Percentiles rank a stretch among this genome's conserved stretches.
Evolutionary conservation across 2,329 filamentous ascomycete genomes (phyloP).

Genomic region (Bipolaris zeicola): DNA sequence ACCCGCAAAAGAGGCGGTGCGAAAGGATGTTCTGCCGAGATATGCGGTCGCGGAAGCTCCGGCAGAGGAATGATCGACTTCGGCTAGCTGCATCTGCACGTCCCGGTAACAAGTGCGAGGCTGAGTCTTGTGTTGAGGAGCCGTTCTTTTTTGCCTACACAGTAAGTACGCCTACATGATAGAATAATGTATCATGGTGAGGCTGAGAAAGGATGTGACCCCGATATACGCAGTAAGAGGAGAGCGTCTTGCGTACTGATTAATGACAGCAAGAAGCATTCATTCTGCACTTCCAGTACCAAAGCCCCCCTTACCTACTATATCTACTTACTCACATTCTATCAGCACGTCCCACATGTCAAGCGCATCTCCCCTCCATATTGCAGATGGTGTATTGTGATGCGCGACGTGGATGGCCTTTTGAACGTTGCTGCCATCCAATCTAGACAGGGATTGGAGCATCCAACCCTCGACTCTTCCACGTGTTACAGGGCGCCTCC

Average conservation of each 20-base stretch:
- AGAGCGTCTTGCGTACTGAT: no score
- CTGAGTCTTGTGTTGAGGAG: no score
- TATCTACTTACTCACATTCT: no score
- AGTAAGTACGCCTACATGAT: no score
- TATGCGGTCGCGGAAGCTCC: conserved; percentile 24
- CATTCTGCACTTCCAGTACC: no score
- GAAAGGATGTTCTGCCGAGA: conserved; percentile 22
- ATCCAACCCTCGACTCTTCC: not conserved
- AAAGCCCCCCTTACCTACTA: no score
- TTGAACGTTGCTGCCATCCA: not conserved
- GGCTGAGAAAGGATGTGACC: not conserved
- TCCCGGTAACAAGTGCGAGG: conserved; percentile 26
- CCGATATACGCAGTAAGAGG: no score
- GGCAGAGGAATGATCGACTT: conserved; percentile 38
- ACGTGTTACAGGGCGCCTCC: conserved; percentile 3
- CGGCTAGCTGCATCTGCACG: conserved; percentile 40
- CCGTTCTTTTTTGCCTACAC: no score
- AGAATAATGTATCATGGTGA: not conserved
- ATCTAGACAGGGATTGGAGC: not conserved
- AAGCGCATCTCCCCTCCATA: not conserved
- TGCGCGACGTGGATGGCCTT: not conserved
- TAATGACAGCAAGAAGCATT: no score
- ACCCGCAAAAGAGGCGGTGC: conserved; percentile 43
- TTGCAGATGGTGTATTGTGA: not conserved
- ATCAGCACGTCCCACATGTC: not conserved